Evolutionary conservation across 495 filamentous ascomycete species (phyloP), one percentile per base, ranked within the genome.

Genomic region (Tuber indicum): DNA sequence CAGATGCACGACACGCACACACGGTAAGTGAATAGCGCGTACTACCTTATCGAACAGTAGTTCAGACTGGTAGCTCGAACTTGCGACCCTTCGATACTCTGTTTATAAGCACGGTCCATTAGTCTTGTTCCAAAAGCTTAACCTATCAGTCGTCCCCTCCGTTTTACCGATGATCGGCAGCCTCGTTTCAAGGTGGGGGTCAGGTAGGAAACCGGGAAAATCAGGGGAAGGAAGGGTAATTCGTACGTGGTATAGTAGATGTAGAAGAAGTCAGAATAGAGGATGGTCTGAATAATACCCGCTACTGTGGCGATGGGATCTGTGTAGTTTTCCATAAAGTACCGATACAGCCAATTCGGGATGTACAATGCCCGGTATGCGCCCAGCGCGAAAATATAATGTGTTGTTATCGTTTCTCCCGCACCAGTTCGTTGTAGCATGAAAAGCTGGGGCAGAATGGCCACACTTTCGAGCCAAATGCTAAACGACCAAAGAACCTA

Each of bases 251-350:
- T 97, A 84, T 97, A 99, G 85, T 99, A 99, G 78, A 99, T 97
- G 88, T 93, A 99, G 88, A 99, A 99, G 87, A 99, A 99, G 86
- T 99, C 96, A 74, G 93, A 97, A 86, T 99, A 99, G 73, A 98
- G 87, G 43, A 98, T 85, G 32, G 96, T 98, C 87, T 99, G 96
- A 76, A 97, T 87, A 44, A 97, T 88, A 16, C 96, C 96, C 14
- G 96, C 96, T 52, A 94, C 76, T 69, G 96, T 90, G 3, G 94
- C 91, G 80, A 97, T 94, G 72, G 89, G 89, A 84, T 98, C 94
- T 76, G 91, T 89, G 86, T 91, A 89, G 70, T 83, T 83, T 45
- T 86, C 86, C 84, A 96, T 93, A 66, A 88, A 86, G 85, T 96
- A 98, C 42, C 96, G 89, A 82, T 91, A 98, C 75, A 98, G 89